Percentiles rank a stretch among this genome's conserved stretches.
Conservation (phyloP, 1,139 yeast species). For the Saccharomycopsis hybrid region DNA sequence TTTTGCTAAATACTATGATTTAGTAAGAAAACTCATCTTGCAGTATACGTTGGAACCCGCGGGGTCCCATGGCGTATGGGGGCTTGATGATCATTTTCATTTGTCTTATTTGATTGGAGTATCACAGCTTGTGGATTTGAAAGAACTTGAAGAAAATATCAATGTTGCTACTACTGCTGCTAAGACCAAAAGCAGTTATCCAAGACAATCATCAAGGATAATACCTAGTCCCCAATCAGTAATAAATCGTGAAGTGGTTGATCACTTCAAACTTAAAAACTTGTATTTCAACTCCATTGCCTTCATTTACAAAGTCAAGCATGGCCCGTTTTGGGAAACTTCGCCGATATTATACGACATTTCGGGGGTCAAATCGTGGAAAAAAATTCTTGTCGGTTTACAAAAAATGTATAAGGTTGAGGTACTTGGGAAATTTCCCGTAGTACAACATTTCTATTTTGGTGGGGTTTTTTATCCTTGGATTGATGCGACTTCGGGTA, state of each 20-base stretch:
- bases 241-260: constrained; percentile 79
- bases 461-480: constrained; percentile 35
- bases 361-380: constrained; percentile 86
- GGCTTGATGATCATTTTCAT: constrained; percentile 93
- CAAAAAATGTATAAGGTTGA: constrained; percentile 92
- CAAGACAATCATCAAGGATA: neutral
- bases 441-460: constrained; percentile 88
- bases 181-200: neutral
- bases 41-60: constrained; percentile 76
- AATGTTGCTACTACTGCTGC: neutral
- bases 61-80: constrained; percentile 99
- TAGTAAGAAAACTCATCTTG: constrained; percentile 55
- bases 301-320: constrained; percentile 76
- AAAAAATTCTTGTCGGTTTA: constrained; percentile 91
- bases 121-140: constrained; percentile 73
- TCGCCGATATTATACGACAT: constrained; percentile 97
- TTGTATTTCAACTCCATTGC: constrained; percentile 83
- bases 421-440: constrained; percentile 82
- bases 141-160: constrained; percentile 61
- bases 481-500: constrained; percentile 5
- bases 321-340: constrained; percentile 79
- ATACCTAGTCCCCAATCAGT: constrained; percentile 44
- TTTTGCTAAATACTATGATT: constrained; percentile 60
- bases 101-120: constrained; percentile 86
- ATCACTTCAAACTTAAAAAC: constrained; percentile 65